phyloP scores from a whole-genome alignment of 352 stramenopile species.

The Globisporangium uncinulatum region DNA sequence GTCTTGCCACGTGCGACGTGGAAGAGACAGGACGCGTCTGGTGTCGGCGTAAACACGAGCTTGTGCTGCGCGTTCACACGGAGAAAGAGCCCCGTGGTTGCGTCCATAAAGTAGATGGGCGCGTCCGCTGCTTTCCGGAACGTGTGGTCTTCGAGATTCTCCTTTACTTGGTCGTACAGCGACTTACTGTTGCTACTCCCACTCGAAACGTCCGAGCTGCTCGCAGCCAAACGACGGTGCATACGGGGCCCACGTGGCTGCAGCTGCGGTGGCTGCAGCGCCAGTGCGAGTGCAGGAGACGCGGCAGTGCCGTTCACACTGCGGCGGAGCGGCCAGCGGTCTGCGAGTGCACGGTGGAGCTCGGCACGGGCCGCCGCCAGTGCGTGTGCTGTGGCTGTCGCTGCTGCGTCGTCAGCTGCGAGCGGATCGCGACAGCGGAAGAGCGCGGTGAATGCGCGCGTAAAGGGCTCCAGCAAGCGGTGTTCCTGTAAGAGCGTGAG shows the following conservation, averaged over 20 bases:
- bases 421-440: conserved; percentile 10
- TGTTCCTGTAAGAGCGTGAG: conserved; percentile 36
- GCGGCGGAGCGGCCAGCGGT: conserved; percentile 27
- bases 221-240: not conserved
- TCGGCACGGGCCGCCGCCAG: conserved; percentile 27
- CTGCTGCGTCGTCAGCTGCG: conserved; percentile 12
- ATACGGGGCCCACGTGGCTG: conserved; percentile 1
- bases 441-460: conserved; percentile 15
- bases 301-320: not conserved
- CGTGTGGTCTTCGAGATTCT: conserved; percentile 46
- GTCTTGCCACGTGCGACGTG: conserved; percentile 65
- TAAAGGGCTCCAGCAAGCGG: conserved; percentile 26
- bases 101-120: conserved; percentile 70
- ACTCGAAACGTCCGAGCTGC: conserved; percentile 14
- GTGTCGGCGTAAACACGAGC: conserved; percentile 52
- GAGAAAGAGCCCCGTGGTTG: conserved; percentile 41
- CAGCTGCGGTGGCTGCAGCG: not conserved
- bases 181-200: conserved; percentile 31
- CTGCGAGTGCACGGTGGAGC: conserved; percentile 37
- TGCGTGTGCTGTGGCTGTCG: conserved; percentile 14
- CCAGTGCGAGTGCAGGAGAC: conserved; percentile 18
- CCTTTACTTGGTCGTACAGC: conserved; percentile 62
- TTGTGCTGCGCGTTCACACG: conserved; percentile 57
- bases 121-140: conserved; percentile 36
- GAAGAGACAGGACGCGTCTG: conserved; percentile 70